phyloP scores from a whole-genome alignment of 208 protist genomes.

The Trypanosoma melophagium region DNA sequence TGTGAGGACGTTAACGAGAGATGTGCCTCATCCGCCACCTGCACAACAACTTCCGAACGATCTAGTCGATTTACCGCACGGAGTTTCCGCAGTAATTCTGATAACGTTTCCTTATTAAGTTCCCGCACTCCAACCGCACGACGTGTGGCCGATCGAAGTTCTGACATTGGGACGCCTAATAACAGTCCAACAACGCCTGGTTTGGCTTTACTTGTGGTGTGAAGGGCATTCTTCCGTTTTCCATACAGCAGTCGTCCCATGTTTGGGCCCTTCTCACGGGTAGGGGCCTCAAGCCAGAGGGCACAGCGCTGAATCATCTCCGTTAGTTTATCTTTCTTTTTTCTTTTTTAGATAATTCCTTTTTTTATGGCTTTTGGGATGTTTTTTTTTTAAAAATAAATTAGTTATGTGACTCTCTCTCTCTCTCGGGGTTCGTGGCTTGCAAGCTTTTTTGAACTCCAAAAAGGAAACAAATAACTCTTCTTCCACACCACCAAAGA shows the following conservation, averaged over 20 bases:
- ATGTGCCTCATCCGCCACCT: constrained; percentile 39
- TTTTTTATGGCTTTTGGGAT: no score
- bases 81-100: constrained; percentile 53
- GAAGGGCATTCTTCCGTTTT: constrained; percentile 69
- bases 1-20: constrained; percentile 62
- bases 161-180: constrained; percentile 42
- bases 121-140: constrained; percentile 54
- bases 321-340: background rate
- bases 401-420: no score
- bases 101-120: constrained; percentile 48
- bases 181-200: constrained; percentile 45
- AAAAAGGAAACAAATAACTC: background rate
- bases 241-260: constrained; percentile 81
- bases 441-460: background rate
- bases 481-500: no score
- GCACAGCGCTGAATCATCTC: constrained; percentile 6
- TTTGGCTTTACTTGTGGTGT: constrained; percentile 52
- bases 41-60: constrained; percentile 58
- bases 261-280: constrained; percentile 29
- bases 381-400: background rate
- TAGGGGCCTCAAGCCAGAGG: background rate
- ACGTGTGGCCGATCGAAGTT: constrained; percentile 38
- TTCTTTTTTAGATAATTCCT: background rate
- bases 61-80: constrained; percentile 74
- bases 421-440: background rate